These are phyloP conservation scores for Acanthochlamys bracteata DNA, from an alignment of 106 monocot genomes.

Conservation along the genomic window DNA sequence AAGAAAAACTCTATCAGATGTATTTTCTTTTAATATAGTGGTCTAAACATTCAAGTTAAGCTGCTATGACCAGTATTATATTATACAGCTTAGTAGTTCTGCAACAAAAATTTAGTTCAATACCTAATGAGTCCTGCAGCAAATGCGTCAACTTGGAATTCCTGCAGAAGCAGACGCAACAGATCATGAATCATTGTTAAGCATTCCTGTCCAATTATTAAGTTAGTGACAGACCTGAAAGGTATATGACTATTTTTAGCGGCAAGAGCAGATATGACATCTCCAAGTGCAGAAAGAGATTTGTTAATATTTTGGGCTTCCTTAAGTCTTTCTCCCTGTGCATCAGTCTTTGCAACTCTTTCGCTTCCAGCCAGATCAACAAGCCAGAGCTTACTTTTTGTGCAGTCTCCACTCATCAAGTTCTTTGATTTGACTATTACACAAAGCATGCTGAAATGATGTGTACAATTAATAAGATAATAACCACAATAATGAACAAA, in stretches of 20 bases:
- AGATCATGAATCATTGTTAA: neutral
- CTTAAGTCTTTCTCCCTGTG: slow-evolving; percentile 68
- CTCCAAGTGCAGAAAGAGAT: slow-evolving; percentile 73
- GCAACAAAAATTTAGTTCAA: no score
- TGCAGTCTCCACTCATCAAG: slow-evolving; percentile 60
- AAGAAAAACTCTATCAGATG: no score
- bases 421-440: slow-evolving; percentile 71
- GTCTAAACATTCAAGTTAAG: no score
- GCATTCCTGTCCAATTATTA: neutral
- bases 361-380: slow-evolving; percentile 93
- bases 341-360: slow-evolving; percentile 77
- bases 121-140: slow-evolving; percentile 86
- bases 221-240: slow-evolving; percentile 39
- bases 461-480: neutral
- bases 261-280: slow-evolving; percentile 85
- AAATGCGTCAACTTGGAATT: slow-evolving; percentile 87
- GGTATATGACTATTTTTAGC: slow-evolving; percentile 52
- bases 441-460: slow-evolving; percentile 58
- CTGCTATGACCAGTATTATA: no score
- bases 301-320: slow-evolving; percentile 77
- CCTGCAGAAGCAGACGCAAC: slow-evolving; percentile 21
- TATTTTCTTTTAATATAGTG: no score
- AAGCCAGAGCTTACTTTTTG: slow-evolving; percentile 84
- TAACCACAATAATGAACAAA: neutral
- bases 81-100: no score